Percentiles rank a stretch among this genome's conserved stretches.
Evolutionary conservation across 208 protist species (phyloP).

Genomic region (Leptomonas seymouri): DNA sequence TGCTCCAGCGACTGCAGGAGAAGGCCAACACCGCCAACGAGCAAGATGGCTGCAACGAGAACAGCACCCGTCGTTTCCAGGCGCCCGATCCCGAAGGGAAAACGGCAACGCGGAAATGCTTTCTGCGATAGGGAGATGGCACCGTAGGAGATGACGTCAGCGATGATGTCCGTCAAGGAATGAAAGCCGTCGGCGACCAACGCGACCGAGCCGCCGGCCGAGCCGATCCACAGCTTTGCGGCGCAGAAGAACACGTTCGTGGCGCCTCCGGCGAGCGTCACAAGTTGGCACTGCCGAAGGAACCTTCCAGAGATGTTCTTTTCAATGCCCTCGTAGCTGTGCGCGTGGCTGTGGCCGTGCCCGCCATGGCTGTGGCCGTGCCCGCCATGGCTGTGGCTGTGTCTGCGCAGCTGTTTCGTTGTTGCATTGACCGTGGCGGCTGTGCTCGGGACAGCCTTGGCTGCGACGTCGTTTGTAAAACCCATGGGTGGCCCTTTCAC

Average conservation of each 20-base stretch:
- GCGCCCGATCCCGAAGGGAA: conserved; percentile 84
- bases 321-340: conserved; percentile 60
- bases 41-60: conserved; percentile 73
- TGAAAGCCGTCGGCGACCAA: conserved; percentile 90
- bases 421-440: background rate
- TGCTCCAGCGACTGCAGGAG: conserved; percentile 66
- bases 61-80: conserved; percentile 85
- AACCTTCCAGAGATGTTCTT: conserved; percentile 48
- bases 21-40: conserved; percentile 79
- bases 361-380: conserved; percentile 56
- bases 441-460: conserved; percentile 1
- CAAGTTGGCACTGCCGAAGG: conserved; percentile 72
- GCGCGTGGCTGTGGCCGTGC: conserved; percentile 38
- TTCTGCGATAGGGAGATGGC: conserved; percentile 66
- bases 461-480: background rate
- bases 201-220: conserved; percentile 79
- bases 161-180: conserved; percentile 79
- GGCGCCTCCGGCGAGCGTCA: conserved; percentile 60
- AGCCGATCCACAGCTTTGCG: conserved; percentile 75
- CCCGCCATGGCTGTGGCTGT: conserved; percentile 19
- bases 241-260: conserved; percentile 84
- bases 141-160: conserved; percentile 81
- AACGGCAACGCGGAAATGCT: conserved; percentile 75
- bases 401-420: conserved; percentile 16
- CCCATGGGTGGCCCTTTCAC: conserved; percentile 22